phyloP scores from a whole-genome alignment of 306 rosid species.

The Glycine soja region DNA sequence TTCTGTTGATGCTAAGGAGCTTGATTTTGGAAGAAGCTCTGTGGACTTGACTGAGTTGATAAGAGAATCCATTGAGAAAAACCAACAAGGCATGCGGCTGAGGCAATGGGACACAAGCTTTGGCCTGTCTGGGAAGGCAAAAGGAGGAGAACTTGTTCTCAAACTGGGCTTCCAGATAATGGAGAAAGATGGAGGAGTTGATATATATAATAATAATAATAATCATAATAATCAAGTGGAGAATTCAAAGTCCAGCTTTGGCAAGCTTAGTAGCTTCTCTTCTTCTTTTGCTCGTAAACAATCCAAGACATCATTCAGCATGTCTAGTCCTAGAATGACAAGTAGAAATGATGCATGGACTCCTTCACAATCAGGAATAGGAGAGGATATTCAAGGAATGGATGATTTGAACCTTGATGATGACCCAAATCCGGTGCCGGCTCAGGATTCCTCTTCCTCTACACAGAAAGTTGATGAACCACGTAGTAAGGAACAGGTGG shows the following conservation, averaged over 20 bases:
- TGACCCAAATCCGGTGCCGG: slow-evolving; percentile 76
- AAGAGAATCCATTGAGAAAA: slow-evolving; percentile 75
- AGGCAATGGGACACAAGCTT: slow-evolving; percentile 88
- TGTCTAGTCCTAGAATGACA: slow-evolving; percentile 80
- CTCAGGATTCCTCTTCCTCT: slow-evolving; percentile 55
- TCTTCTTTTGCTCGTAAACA: slow-evolving; percentile 75
- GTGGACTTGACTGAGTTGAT: slow-evolving; percentile 83
- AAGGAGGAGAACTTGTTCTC: slow-evolving; percentile 84
- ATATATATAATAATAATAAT: slow-evolving; percentile 55
- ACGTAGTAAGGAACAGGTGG: slow-evolving; percentile 56
- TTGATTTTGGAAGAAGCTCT: slow-evolving; percentile 75
- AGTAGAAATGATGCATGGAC: slow-evolving; percentile 73
- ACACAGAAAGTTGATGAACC: slow-evolving; percentile 54
- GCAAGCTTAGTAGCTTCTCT: slow-evolving; percentile 54
- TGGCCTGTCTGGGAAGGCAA: slow-evolving; percentile 81
- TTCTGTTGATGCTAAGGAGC: slow-evolving; percentile 91
- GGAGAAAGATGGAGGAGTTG: slow-evolving; percentile 94
- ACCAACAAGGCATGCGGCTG: slow-evolving; percentile 68
- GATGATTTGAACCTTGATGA: slow-evolving; percentile 94
- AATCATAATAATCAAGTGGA: slow-evolving; percentile 51
- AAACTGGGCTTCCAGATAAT: slow-evolving; percentile 93
- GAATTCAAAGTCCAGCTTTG: slow-evolving; percentile 52
- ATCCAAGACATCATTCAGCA: slow-evolving; percentile 89
- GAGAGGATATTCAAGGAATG: slow-evolving; percentile 67
- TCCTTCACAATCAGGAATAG: slow-evolving; percentile 60